Conservation (phyloP, 2,329 filamentous ascomycete genomes). For the Ophiosphaerella narmari region DNA sequence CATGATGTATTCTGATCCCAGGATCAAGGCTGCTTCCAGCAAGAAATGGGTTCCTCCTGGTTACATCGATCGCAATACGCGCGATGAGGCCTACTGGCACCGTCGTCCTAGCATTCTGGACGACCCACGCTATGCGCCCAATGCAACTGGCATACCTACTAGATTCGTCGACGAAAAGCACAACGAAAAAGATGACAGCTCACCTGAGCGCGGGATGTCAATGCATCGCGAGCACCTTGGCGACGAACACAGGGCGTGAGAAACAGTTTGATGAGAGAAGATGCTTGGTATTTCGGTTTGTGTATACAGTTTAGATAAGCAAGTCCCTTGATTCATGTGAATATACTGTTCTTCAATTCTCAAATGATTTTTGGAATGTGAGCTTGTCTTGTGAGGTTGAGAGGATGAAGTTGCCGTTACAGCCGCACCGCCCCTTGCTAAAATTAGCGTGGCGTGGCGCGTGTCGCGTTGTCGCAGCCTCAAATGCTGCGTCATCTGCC, state of each 20-base stretch:
- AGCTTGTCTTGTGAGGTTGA: neutral
- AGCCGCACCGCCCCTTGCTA: slow-evolving; percentile 18
- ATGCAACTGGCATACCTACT: slow-evolving; percentile 5
- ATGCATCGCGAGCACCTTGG: slow-evolving; percentile 25
- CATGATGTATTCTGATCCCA: slow-evolving; percentile 39
- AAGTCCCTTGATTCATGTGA: neutral
- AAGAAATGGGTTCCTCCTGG: slow-evolving; percentile 41
- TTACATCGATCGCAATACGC: slow-evolving; percentile 35
- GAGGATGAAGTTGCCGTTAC: slow-evolving; percentile 6
- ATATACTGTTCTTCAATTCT: slow-evolving; percentile 8
- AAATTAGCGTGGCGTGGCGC: slow-evolving; percentile 32
- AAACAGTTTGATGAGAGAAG: no score
- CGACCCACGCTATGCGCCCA: slow-evolving; percentile 4
- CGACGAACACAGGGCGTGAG: no score
- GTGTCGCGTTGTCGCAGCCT: slow-evolving; percentile 9
- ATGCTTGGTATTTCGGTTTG: no score
- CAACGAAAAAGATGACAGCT: slow-evolving; percentile 24
- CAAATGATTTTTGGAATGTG: no score
- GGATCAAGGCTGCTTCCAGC: slow-evolving; percentile 34
- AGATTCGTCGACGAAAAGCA: slow-evolving; percentile 24
- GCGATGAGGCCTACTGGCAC: slow-evolving; percentile 35
- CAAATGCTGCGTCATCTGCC: slow-evolving; percentile 21
- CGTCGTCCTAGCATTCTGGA: slow-evolving; percentile 25
- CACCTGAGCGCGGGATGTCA: slow-evolving; percentile 26
- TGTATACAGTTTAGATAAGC: no score